Conservation (phyloP, 2,329 filamentous ascomycete species). For the Colletotrichum sp. region DNA sequence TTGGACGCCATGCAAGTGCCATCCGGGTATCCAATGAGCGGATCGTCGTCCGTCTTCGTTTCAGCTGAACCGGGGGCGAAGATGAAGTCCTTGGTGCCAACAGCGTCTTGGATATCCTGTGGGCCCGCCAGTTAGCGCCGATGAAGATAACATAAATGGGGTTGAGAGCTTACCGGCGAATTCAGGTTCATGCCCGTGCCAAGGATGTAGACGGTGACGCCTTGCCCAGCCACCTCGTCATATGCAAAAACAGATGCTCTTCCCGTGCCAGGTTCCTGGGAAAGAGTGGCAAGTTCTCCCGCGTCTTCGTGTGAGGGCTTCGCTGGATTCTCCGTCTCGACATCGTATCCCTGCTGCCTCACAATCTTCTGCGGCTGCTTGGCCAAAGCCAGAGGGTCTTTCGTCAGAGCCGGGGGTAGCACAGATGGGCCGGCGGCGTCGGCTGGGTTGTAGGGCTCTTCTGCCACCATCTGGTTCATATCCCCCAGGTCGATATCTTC, state of each 20-base stretch:
- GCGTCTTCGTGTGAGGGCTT: not conserved
- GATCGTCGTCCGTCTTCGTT: not conserved
- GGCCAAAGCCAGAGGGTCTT: not conserved
- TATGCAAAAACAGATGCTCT: not conserved
- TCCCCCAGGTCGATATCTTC: not conserved
- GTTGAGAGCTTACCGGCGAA: not conserved
- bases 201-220: not conserved
- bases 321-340: not conserved
- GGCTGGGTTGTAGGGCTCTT: not conserved
- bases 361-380: not conserved
- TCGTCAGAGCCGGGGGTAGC: not conserved
- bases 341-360: not conserved
- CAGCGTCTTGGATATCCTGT: not conserved
- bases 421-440: not conserved
- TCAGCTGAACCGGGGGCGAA: not conserved
- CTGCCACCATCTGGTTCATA: not conserved
- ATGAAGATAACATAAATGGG: not conserved
- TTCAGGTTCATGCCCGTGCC: not conserved
- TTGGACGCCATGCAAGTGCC: not conserved
- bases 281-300: not conserved
- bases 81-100: not conserved
- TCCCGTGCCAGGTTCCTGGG: not conserved
- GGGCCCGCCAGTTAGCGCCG: rapidly evolving
- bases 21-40: not conserved
- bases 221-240: not conserved